Conservation (phyloP, 2,329 filamentous ascomycete species). For the Tolypocladium ovalisporum region DNA sequence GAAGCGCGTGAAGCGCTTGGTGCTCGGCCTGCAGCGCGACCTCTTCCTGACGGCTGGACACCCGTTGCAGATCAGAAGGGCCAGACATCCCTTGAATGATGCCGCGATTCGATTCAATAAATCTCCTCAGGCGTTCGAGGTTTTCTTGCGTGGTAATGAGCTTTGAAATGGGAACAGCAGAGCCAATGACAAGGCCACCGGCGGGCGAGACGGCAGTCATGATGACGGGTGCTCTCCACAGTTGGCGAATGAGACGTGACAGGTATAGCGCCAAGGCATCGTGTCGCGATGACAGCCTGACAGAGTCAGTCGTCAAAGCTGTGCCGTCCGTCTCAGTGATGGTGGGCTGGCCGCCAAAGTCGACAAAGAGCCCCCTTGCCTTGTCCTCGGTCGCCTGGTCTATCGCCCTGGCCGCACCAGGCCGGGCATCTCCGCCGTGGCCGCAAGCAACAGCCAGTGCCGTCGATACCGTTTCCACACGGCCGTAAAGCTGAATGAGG, state of each 20-base stretch:
- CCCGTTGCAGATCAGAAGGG: slow-evolving; percentile 70
- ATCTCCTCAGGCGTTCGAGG: slow-evolving; percentile 66
- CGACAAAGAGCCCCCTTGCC: slow-evolving; percentile 80
- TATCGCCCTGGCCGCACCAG: slow-evolving; percentile 64
- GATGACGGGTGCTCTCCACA: slow-evolving; percentile 78
- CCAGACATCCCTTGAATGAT: slow-evolving; percentile 94
- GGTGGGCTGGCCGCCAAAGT: slow-evolving; percentile 79
- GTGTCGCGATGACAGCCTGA: slow-evolving; percentile 79
- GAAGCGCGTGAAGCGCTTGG: slow-evolving; percentile 76
- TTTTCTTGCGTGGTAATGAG: slow-evolving; percentile 70
- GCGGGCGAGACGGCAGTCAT: slow-evolving; percentile 37
- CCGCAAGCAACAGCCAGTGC: slow-evolving; percentile 91
- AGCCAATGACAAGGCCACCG: slow-evolving; percentile 51
- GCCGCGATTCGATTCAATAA: slow-evolving; percentile 76
- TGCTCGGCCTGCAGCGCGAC: slow-evolving; percentile 89
- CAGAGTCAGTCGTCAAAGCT: slow-evolving; percentile 64
- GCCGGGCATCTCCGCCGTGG: slow-evolving; percentile 65
- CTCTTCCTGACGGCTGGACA: slow-evolving; percentile 77
- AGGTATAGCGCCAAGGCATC: slow-evolving; percentile 83
- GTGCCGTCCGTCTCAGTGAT: slow-evolving; percentile 68
- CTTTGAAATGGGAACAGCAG: slow-evolving; percentile 57
- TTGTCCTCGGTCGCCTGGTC: slow-evolving; percentile 80
- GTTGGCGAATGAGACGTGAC: slow-evolving; percentile 71
- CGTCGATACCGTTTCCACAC: slow-evolving; percentile 79
- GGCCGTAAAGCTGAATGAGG: slow-evolving; percentile 78